Base-by-base conservation (phyloP, 768 basidiomycete genomes). In the Tricholoma sp. region DNA sequence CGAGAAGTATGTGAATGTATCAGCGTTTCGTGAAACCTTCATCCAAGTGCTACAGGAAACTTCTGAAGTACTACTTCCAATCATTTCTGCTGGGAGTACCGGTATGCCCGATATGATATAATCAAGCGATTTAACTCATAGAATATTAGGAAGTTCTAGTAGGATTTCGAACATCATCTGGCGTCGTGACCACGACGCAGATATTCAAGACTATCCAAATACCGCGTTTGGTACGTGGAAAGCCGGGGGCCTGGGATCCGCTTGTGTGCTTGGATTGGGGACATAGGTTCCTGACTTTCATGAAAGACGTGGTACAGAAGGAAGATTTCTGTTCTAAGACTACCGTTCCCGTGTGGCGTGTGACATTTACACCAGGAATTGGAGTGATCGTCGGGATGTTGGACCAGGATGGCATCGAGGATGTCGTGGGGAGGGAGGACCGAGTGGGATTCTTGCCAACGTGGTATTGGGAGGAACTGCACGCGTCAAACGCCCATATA, bases 71-170 rank as follows among this genome's bases (percentile, higher is more conserved):
- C 70, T 94, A 94, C 75, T 83, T 93, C 58, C 93, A 95, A 65
- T 94, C 91, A 1, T 94, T 92, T 69, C 79, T 95, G 28, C 81
- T 95, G 53, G 94, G 93, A 50, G 91, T 95, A n/a, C 93, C 92
- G 18, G 88, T 88, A 67, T 62, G 85, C 55, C 58, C 53, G 41
- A n/a, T n/a, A 39, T n/a, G 37, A 37, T n/a, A 24, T 33, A 6
- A n/a, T 6, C 11, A 12, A 44, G 15, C 10, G 9, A 13, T 29
- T 50, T 60, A 41, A 60, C 44, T 51, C 1, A 24, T 24, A 31
- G 8, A 11, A 32, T 11, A 28, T 29, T 24, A 91, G 90, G 88
- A 91, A 69, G 85, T 95, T 51, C 70, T 93, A 9, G 91, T 95
- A 28, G 93, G 93, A 52, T 95, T 95, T 68, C 85, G 93, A 48